Percentiles rank a stretch among this genome's conserved stretches.
Evolutionary conservation across 768 basidiomycete genomes (phyloP).

Genomic region (Suillus subluteus): DNA sequence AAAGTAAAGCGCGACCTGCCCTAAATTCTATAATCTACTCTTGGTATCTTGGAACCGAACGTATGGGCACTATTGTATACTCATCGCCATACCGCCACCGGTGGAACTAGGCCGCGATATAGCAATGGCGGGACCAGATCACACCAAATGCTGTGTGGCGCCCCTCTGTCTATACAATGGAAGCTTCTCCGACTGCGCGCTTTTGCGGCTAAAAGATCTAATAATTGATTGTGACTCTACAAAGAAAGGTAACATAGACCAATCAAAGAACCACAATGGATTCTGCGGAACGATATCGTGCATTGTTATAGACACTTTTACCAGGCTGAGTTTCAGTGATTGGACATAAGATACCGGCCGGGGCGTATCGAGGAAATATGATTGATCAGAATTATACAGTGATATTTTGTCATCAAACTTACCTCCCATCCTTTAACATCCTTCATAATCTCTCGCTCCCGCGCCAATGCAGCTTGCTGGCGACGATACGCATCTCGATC

Average conservation of each 20-base stretch:
- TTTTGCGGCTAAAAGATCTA: slow-evolving; percentile 9
- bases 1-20: slow-evolving; percentile 23
- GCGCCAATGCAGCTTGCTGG: slow-evolving; percentile 69
- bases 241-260: slow-evolving; percentile 15
- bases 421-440: slow-evolving; percentile 95
- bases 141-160: slow-evolving; percentile 23
- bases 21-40: slow-evolving; percentile 11
- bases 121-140: slow-evolving; percentile 17
- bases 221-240: slow-evolving; percentile 6
- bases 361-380: slow-evolving; percentile 23
- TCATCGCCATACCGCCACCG: slow-evolving; percentile 38
- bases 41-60: slow-evolving; percentile 17
- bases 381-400: slow-evolving; percentile 28
- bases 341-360: slow-evolving; percentile 20
- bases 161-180: slow-evolving; percentile 13
- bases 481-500: slow-evolving; percentile 90
- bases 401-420: slow-evolving; percentile 39
- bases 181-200: slow-evolving; percentile 2
- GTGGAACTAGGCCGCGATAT: slow-evolving; percentile 24
- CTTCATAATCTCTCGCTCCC: slow-evolving; percentile 94
- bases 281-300: slow-evolving; percentile 63
- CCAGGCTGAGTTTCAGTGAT: slow-evolving; percentile 58
- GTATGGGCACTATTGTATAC: slow-evolving; percentile 30
- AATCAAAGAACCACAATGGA: slow-evolving; percentile 62
- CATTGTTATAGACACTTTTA: slow-evolving; percentile 84